Evolutionary conservation across 139 green algal species (phyloP), one percentile per base, ranked within the genome.

Genomic region (Coccomyxa sp.): DNA sequence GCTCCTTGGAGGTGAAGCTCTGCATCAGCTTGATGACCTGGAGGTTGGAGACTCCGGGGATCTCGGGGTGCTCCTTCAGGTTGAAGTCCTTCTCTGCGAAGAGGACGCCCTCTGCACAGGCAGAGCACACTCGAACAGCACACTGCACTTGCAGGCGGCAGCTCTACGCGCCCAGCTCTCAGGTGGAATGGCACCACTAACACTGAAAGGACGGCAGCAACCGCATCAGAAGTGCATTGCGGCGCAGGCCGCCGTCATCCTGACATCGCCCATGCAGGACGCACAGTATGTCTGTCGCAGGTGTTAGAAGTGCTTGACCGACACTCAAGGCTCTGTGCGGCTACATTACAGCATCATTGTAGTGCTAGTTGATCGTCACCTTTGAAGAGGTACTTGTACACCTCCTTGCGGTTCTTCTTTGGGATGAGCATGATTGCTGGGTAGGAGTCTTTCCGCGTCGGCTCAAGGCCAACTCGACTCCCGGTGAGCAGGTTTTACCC

Each of bases 341-440:
- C n/a, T n/a, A n/a, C n/a, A n/a, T n/a, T n/a, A n/a, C n/a, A n/a
- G n/a, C n/a, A n/a, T n/a, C n/a, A n/a, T n/a, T n/a, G n/a, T n/a
- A n/a, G n/a, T n/a, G n/a, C n/a, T n/a, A n/a, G n/a, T n/a, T n/a
- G n/a, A n/a, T n/a, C n/a, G n/a, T 76, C 78, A 97, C 94, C 95
- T 82, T 97, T 93, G 91, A 99, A 99, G 83, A 99, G 96, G 92
- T 96, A 98, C 94, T 98, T 99, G 95, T 99, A 99, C 38, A 99
- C 93, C 88, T 97, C 95, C 55, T 90, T 88, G 81, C 96, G 93
- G 89, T 98, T 97, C 91, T 98, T 98, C 93, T 99, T 99, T 73
- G 95, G 88, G 82, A 99, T 98, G 70, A 99, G 82, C 96, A 99
- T 99, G 73, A 85, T 86, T 75, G 70, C 84, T 69, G 72, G 79